A percentile compares a stretch with the other conserved stretches of the same genome.
These are phyloP conservation scores for Zhuliangozyma blackwelliae DNA, from an alignment of 1,139 yeast genomes.

Conservation along the genomic window DNA sequence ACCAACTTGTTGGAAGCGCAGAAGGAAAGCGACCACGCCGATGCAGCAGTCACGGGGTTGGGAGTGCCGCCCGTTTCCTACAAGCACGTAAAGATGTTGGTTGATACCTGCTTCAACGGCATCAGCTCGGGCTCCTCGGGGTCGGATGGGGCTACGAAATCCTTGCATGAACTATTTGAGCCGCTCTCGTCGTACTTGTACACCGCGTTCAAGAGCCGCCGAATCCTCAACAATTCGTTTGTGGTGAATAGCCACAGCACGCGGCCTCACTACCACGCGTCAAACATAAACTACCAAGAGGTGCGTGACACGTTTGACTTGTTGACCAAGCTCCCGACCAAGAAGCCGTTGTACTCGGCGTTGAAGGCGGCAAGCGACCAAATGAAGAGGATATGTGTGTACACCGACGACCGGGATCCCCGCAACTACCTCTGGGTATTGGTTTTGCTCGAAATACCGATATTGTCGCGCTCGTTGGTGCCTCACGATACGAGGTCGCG, in stretches of 20 bases:
- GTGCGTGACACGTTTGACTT: slow-evolving; percentile 38
- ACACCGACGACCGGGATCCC: slow-evolving; percentile 29
- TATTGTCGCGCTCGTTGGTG: slow-evolving; percentile 43
- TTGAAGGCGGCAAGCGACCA: slow-evolving; percentile 46
- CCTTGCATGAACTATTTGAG: slow-evolving; percentile 40
- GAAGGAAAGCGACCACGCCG: not conserved
- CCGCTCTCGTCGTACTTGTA: slow-evolving; percentile 46
- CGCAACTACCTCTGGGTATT: slow-evolving; percentile 49
- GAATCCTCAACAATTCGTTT: slow-evolving; percentile 49
- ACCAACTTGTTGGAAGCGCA: slow-evolving; percentile 29
- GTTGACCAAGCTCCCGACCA: slow-evolving; percentile 51
- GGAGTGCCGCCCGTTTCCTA: slow-evolving; percentile 22
- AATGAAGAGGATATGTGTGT: slow-evolving; percentile 41
- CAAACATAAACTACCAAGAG: slow-evolving; percentile 46
- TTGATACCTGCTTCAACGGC: slow-evolving; percentile 25
- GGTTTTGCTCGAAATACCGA: slow-evolving; percentile 61
- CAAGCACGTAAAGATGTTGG: slow-evolving; percentile 21
- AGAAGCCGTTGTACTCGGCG: slow-evolving; percentile 52
- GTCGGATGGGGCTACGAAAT: not conserved
- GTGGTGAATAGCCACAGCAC: slow-evolving; percentile 19
- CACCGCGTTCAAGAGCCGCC: slow-evolving; percentile 36
- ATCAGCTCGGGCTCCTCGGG: slow-evolving; percentile 9
- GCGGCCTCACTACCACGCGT: slow-evolving; percentile 31
- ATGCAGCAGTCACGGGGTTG: not conserved
- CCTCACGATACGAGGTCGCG: slow-evolving; percentile 16